A percentile compares a stretch with the other conserved stretches of the same genome.
phyloP scores from a whole-genome alignment of 495 filamentous ascomycete species.

The Filosporella fistucella region DNA sequence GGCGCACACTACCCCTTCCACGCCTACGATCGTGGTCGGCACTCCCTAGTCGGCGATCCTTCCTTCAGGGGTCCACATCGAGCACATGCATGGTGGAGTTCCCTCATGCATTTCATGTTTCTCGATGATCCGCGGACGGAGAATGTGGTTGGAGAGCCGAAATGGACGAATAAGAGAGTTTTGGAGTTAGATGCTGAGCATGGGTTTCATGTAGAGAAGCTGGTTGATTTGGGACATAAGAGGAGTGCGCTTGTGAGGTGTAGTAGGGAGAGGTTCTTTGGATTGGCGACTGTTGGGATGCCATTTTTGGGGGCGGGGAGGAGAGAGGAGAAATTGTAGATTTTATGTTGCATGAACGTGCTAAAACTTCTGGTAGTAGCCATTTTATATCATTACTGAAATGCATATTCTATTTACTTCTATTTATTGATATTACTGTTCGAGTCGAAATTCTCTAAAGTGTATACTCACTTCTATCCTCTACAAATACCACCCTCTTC shows the following conservation, averaged over 20 bases:
- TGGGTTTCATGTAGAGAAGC: slow-evolving; percentile 60
- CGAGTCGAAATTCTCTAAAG: no score
- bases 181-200: slow-evolving; percentile 63
- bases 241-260: slow-evolving; percentile 56
- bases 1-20: slow-evolving; percentile 60
- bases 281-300: not conserved
- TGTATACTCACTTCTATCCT: no score
- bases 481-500: no score
- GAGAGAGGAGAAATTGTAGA: not conserved
- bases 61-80: slow-evolving; percentile 59
- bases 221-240: slow-evolving; percentile 63
- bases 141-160: slow-evolving; percentile 61
- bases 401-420: no score
- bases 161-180: slow-evolving; percentile 52
- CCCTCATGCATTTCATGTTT: slow-evolving; percentile 65
- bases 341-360: no score
- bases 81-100: slow-evolving; percentile 65
- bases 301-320: no score
- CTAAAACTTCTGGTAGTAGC: no score
- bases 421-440: no score
- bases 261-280: slow-evolving; percentile 64
- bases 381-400: no score
- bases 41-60: slow-evolving; percentile 63
- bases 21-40: slow-evolving; percentile 63
- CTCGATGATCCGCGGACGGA: slow-evolving; percentile 63